A percentile compares a stretch with the other conserved stretches of the same genome.
These are phyloP conservation scores for Fusarium albidum DNA, from an alignment of 2,329 filamentous ascomycete species.

Conservation along the genomic window DNA sequence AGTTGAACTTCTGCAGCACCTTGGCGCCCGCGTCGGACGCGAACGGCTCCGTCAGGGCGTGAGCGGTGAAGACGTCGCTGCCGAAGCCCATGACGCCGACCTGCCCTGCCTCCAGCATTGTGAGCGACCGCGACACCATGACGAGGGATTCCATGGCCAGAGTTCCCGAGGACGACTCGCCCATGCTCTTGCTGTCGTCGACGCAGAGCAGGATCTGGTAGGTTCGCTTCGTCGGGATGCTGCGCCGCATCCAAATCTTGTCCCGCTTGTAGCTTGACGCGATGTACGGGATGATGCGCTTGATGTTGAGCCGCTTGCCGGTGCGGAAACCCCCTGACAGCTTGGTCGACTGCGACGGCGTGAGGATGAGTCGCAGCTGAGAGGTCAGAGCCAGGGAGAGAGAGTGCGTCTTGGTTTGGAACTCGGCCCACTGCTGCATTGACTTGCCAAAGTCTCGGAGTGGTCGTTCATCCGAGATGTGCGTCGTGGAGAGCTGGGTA, in stretches of 20 bases:
- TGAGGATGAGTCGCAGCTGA: conserved; percentile 93
- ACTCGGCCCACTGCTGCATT: conserved; percentile 81
- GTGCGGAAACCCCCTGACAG: conserved; percentile 97
- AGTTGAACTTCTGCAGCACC: conserved; percentile 85
- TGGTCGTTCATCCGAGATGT: conserved; percentile 61
- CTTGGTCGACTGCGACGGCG: conserved; percentile 93
- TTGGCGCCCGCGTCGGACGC: conserved; percentile 78
- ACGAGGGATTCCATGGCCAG: conserved; percentile 95
- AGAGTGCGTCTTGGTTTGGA: conserved; percentile 84
- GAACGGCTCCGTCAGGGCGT: conserved; percentile 85
- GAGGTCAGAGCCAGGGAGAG: conserved; percentile 91
- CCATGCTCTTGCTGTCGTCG: conserved; percentile 95
- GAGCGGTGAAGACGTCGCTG: conserved; percentile 81
- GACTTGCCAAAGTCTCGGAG: conserved; percentile 63
- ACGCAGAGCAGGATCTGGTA: conserved; percentile 99
- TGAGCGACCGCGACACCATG: conserved; percentile 84
- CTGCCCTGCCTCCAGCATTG: conserved; percentile 94
- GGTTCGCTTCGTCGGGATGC: conserved; percentile 87
- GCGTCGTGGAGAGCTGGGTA: conserved; percentile 75
- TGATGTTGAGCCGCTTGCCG: conserved; percentile 98
- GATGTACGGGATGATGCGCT: conserved; percentile 99
- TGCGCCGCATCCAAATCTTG: conserved; percentile 99
- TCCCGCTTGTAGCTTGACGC: conserved; percentile 98
- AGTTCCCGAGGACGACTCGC: conserved; percentile 76
- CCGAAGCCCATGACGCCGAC: conserved; percentile 94